Evolutionary conservation across 352 stramenopile genomes (phyloP), one percentile per base, ranked within the genome.

Genomic region (Peronospora destructor): DNA sequence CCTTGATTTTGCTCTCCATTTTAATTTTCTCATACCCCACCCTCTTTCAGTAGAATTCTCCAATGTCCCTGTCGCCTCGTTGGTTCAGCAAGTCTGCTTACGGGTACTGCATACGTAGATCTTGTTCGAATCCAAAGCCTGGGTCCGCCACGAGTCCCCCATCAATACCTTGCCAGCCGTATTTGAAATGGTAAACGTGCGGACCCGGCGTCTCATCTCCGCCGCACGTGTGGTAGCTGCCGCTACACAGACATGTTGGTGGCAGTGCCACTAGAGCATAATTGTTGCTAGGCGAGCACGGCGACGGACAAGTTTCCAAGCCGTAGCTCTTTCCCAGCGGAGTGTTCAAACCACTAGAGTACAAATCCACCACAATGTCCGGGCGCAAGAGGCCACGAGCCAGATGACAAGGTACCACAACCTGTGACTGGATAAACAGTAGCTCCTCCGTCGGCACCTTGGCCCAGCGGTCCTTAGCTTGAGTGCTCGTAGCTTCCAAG

Each of bases 131-230:
- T 13, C 58, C 53, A 53, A 56, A 61, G 44, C 57, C 63, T 19
- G 61, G 36, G 26, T 68, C 61, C 29, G 38, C 41, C 53, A 74
- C 51, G 8, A 74, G 53, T 32, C 57, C 57, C 37, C 53, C 58
- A 43, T 81, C 78, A 38, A 83, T 66, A 19, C 68, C 73, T 51
- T 90, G 76, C 79, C 79, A 90, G 40, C 79, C 79, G 53, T 87
- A 87, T 59, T 90, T 87, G 59, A 83, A 90, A 56, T 87, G 79
- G 57, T 90, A 87, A 28, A 90, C 79, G 39, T 74, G 68, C 25
- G 74, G 72, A 6, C 72, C 70, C 1, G 66, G 52, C 16, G 61
- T 64, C 11, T 57, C 59, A 29, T 53, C 59, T n/a, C 57, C 65
- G 35, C 68, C 66, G 29, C 67, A 84, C 17, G 71, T 67, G 42